These are phyloP conservation scores for Neodidymelliopsis sp. DNA, from an alignment of 2,329 filamentous ascomycete species.

Conservation along the genomic window DNA sequence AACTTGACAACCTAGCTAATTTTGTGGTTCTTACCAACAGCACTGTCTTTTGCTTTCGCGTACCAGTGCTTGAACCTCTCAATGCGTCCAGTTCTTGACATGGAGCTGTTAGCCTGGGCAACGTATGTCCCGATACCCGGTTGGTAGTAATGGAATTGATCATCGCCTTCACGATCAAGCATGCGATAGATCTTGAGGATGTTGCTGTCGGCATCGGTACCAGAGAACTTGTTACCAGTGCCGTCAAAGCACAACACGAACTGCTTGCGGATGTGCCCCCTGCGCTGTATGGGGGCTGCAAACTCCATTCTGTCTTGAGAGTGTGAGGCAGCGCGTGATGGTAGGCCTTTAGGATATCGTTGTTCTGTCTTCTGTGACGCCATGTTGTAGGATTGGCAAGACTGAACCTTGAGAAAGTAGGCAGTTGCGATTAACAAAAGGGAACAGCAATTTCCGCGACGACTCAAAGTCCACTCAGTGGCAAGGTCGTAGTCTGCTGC, in stretches of 20 bases:
- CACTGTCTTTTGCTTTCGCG: conserved; percentile 78
- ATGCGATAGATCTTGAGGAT: conserved; percentile 75
- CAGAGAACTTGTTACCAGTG: conserved; percentile 53
- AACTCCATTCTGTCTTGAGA: conserved; percentile 10
- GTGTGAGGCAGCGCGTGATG: conserved; percentile 1
- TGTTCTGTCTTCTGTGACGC: conserved; percentile 4
- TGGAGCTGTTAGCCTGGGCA: conserved; percentile 56
- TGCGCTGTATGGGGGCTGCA: conserved; percentile 12
- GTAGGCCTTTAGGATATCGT: background rate
- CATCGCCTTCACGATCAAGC: conserved; percentile 67
- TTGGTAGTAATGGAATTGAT: conserved; percentile 59
- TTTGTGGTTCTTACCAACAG: conserved; percentile 55
- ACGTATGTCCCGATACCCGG: conserved; percentile 76
- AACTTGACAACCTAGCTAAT: background rate
- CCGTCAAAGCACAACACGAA: conserved; percentile 62
- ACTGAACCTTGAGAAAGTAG: background rate
- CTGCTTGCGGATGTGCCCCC: conserved; percentile 58
- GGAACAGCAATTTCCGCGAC: background rate
- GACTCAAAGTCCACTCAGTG: conserved; percentile 4
- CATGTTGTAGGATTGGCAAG: conserved; percentile 9
- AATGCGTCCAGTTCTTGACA: conserved; percentile 64
- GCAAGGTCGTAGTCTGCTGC: conserved; percentile 1
- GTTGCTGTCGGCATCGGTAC: conserved; percentile 51
- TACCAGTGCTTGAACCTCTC: conserved; percentile 72
- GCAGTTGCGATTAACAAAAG: background rate